Base-by-base conservation (phyloP, 257 asterid genomes). In the Ilex aquifolium region DNA sequence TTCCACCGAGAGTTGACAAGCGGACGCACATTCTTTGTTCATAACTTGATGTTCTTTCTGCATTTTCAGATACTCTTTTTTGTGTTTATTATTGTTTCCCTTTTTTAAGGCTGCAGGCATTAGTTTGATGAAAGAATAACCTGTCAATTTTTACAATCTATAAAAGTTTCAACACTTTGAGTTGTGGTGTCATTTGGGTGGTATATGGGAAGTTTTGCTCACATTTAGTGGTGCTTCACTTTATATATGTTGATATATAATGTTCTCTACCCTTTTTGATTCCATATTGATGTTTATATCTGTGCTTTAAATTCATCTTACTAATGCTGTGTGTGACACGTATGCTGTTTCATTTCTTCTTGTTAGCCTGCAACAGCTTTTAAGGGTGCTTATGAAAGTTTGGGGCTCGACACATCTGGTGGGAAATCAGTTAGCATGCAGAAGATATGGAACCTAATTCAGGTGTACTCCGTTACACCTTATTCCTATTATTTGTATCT, bases 401-500 rank as follows among this genome's bases (percentile, higher is more conserved):
- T 90, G 76, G 85, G 80, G 49, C 77, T 93, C 60, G 95, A 85
- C 65, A 59, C 84, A 62, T 77, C 89, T 72, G 96, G 95, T 60
- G 80, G 86, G 65, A 93, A 87, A 82, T 90, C 97, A 54, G 99
- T 90, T 49, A 80, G 82, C 79, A 85, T 93, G 93, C 88, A 83
- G 84, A 93, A 93, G 73, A 87, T 93, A 62, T 93, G 97, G 96
- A 95, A 90, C 82, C 87, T 93, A 57, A 71, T 92, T 65, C 76
- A 61, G 97, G 99, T 93, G 83, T 61, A 60, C 13, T 46, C 52
- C 2, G 14, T 14, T 46, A 14, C 3, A 14, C 11, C 12, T 6
- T 42, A 42, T 42, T 42, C 50, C 50, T 44, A n/a, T 49, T 11
- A 49, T 49, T 49, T 49, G 54, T 49, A 3, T 11, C 10, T 49